Percentiles rank a stretch among this genome's conserved stretches.
phyloP scores from a whole-genome alignment of 164 flowering plant genomes.

The Akebia trifoliata region DNA sequence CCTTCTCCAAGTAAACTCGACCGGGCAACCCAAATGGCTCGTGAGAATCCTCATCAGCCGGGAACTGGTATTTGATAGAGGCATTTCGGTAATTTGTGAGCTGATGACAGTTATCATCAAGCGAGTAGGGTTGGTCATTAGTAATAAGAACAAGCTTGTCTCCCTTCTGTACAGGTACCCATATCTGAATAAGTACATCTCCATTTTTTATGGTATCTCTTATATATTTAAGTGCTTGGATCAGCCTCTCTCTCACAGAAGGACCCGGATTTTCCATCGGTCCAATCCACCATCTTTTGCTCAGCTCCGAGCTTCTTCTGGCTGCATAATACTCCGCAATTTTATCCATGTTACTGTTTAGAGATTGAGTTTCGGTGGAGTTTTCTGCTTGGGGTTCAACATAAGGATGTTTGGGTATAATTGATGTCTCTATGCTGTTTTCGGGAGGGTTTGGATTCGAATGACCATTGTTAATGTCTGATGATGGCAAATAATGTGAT shows the following conservation, averaged over 20 bases:
- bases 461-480: constrained; percentile 23
- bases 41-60: constrained; percentile 53
- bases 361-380: constrained; percentile 13
- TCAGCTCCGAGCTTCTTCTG: constrained; percentile 32
- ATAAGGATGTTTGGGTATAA: constrained; percentile 19
- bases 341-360: constrained; percentile 9
- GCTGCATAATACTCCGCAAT: constrained; percentile 11
- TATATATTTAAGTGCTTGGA: constrained; percentile 46
- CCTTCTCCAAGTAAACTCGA: constrained; percentile 62
- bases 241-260: constrained; percentile 56
- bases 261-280: constrained; percentile 32
- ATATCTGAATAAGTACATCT: constrained; percentile 69
- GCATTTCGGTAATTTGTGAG: constrained; percentile 58
- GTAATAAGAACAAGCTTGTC: constrained; percentile 55
- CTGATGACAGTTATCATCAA: constrained; percentile 33
- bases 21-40: constrained; percentile 68
- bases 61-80: constrained; percentile 55
- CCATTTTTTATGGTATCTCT: constrained; percentile 36
- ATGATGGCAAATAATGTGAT: constrained; percentile 30
- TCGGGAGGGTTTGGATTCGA: constrained; percentile 17
- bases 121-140: constrained; percentile 48
- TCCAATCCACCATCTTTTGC: constrained; percentile 55
- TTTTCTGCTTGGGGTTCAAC: constrained; percentile 18
- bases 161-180: constrained; percentile 69
- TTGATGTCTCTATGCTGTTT: constrained; percentile 20